Evolutionary conservation across 1,139 yeast species (phyloP), one percentile per base, ranked within the genome.

Genomic region (Kodamaea derodonti): DNA sequence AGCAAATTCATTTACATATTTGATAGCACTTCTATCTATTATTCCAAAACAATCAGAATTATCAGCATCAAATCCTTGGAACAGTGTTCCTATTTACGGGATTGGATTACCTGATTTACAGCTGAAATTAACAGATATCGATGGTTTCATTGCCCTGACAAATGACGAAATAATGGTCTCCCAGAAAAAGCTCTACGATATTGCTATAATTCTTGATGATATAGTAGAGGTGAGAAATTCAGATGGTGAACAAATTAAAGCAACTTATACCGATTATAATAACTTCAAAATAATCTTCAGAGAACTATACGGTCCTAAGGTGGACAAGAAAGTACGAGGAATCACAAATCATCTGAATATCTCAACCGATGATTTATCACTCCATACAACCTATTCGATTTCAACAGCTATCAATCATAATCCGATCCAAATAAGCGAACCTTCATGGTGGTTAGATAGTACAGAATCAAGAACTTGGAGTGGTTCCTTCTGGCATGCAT

Each of bases 161-260:
- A 76, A 83, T 34, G 95, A 86, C 52, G 84, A 79, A 39, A 76
- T 85, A 16, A 52, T 84, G 31, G 59, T 78, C 48, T 78, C 71
- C 40, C 81, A 78, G 44, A 55, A 57, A 9, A 69, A 70, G 12
- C 47, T 80, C 2, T 84, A 74, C 52, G 94, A 84, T 40, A 43
- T 56, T 29, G 72, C 62, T 2, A 48, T 54, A 23, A 54, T 80
- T 15, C 46, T 62, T 23, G 55, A 54, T n/a, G 55, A 51, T 11
- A 46, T 42, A 16, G 45, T 51, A 11, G 42, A 42, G 11, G 36
- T 41, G 4, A 37, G 32, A 15, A 32, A 40, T 20, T 27, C 38
- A 2, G 10, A 24, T 8, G 37, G 35, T 4, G 27, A 32, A 4
- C 34, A 33, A 17, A 36, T 44, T 24, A 33, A 33, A 11, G 43